Base-by-base conservation (phyloP, 164 flowering plant genomes). In the Magnolia officinalis region DNA sequence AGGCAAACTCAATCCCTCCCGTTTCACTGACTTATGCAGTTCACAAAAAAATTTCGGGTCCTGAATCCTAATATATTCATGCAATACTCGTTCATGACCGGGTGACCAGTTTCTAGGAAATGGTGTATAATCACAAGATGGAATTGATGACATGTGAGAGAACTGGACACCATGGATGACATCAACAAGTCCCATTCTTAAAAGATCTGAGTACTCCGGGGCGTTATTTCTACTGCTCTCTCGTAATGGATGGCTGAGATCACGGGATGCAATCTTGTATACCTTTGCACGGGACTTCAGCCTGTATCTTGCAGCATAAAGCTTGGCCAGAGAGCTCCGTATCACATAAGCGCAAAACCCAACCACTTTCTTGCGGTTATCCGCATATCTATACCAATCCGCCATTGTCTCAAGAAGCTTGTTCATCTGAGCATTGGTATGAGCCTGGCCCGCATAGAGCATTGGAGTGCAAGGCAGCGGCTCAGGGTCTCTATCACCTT, bases 331-430 rank as follows among this genome's bases (percentile, higher is more conserved):
- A 70, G 99, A 96, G 84, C 97, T 94, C 19, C 99, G 86, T 16
- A 96, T 86, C 67, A 96, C 91, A 82, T 96, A 96, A 50, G 99
- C 97, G 90, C 98, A 96, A 83, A 96, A 94, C 1, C 97, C 98
- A n/a, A 94, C 94, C 67, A 92, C 84, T 82, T 96, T 96, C 83
- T 92, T 96, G 59, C 99, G 87, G 76, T 96, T 96, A 78, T 96
- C 99, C 37, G 99, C 99, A 81, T 90, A 94, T 76, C 85, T 86
- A 63, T 89, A 96, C 99, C 99, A 96, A 76, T 96, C 99, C 4
- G 98, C 99, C 91, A 96, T 89, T 66, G 97, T 94, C 77, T 96
- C 99, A 50, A 96, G 94, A 52, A 96, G 89, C 86, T 94, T 94
- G 78, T 96, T 96, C 99, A 96, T 96, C 80, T 96, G 99, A 6